These are phyloP conservation scores for Lepidium aucheri DNA, from an alignment of 345 rosid genomes.

Conservation along the genomic window DNA sequence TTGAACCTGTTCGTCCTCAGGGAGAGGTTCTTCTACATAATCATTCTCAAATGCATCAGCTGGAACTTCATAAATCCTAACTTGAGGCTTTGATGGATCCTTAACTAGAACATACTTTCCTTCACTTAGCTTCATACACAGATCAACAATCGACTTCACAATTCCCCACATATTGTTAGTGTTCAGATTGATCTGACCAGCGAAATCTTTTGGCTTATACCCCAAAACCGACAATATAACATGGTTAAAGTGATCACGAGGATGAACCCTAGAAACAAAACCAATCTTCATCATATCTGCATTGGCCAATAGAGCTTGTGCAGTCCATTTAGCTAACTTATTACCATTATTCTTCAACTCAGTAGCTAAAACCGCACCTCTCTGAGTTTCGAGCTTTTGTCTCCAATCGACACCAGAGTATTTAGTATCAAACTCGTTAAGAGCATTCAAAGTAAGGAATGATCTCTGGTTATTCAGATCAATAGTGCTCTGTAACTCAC, in stretches of 20 bases:
- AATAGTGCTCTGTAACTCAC: slow-evolving; percentile 82
- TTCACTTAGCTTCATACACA: slow-evolving; percentile 64
- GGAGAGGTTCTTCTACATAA: slow-evolving; percentile 90
- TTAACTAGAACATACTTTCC: slow-evolving; percentile 70
- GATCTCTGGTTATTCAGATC: slow-evolving; percentile 75
- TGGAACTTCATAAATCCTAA: slow-evolving; percentile 93
- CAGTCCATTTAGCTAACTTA: slow-evolving; percentile 96
- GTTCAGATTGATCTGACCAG: slow-evolving; percentile 80
- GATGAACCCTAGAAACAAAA: slow-evolving; percentile 90
- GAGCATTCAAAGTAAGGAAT: slow-evolving; percentile 77
- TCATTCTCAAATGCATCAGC: slow-evolving; percentile 97
- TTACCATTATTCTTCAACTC: slow-evolving; percentile 95
- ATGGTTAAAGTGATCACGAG: slow-evolving; percentile 94
- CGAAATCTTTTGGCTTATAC: slow-evolving; percentile 83
- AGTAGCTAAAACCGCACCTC: slow-evolving; percentile 93
- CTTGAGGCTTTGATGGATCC: slow-evolving; percentile 92
- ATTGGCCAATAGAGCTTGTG: slow-evolving; percentile 78
- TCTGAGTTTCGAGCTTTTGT: slow-evolving; percentile 92
- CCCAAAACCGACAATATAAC: slow-evolving; percentile 84
- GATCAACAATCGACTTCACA: slow-evolving; percentile 83
- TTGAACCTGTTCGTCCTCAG: slow-evolving; percentile 38
- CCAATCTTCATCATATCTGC: slow-evolving; percentile 97
- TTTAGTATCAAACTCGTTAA: slow-evolving; percentile 88
- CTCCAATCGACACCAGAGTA: slow-evolving; percentile 97
- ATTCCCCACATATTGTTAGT: slow-evolving; percentile 96